A percentile compares a stretch with the other conserved stretches of the same genome.
Conservation (phyloP, 2,329 filamentous ascomycete species). For the Fusarium pseudoanthophilum region DNA sequence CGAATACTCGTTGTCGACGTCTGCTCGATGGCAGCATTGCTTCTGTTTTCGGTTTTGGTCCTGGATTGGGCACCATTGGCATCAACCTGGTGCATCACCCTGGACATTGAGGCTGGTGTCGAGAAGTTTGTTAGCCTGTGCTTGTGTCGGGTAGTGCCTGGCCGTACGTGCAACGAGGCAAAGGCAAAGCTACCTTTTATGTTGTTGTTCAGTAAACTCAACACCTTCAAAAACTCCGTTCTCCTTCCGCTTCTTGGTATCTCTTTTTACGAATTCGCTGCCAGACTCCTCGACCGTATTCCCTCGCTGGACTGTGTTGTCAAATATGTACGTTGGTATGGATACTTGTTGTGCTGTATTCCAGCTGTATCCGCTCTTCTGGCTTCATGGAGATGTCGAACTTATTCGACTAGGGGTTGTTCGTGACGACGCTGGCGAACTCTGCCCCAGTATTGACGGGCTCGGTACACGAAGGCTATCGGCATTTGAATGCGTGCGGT, state of each 20-base stretch:
- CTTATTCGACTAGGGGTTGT: slow-evolving; percentile 38
- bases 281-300: background rate
- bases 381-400: slow-evolving; percentile 41
- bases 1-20: background rate
- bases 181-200: background rate
- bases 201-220: background rate
- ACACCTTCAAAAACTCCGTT: background rate
- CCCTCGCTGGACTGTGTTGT: slow-evolving; percentile 16
- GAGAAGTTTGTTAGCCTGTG: background rate
- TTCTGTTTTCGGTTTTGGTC: background rate
- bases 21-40: background rate
- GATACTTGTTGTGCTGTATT: slow-evolving; percentile 23
- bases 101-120: background rate
- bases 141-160: background rate
- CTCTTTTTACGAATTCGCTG: background rate
- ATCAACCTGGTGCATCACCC: background rate
- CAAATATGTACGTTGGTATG: background rate
- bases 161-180: background rate
- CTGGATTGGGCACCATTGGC: background rate
- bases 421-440: slow-evolving; percentile 36
- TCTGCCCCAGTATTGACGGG: slow-evolving; percentile 35
- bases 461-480: slow-evolving; percentile 43
- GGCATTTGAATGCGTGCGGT: slow-evolving; percentile 28
- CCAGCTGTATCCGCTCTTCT: slow-evolving; percentile 33
- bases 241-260: background rate